These are phyloP conservation scores for Wickerhamiella pararugosa DNA, from an alignment of 1,139 yeast species.

Conservation along the genomic window DNA sequence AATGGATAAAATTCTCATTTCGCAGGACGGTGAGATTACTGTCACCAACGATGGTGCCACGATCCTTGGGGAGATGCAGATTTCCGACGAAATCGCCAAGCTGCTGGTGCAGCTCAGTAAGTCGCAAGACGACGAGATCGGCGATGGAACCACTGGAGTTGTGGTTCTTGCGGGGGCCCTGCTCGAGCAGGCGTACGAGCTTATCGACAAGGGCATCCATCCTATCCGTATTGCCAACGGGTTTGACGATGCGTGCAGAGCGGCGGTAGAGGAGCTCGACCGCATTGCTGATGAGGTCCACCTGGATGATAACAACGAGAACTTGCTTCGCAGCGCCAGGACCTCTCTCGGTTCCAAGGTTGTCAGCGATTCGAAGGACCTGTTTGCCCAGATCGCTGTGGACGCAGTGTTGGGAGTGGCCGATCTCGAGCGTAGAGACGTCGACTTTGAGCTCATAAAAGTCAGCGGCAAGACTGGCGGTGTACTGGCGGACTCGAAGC, in stretches of 20 bases:
- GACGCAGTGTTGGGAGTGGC: conserved; percentile 91
- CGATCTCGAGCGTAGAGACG: conserved; percentile 82
- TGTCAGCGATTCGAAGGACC: conserved; percentile 85
- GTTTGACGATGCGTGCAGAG: conserved; percentile 89
- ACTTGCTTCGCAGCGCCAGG: conserved; percentile 76
- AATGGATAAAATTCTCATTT: conserved; percentile 83
- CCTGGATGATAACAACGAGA: conserved; percentile 24
- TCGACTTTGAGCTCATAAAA: conserved; percentile 89
- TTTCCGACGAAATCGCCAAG: conserved; percentile 92
- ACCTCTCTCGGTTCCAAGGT: conserved; percentile 93
- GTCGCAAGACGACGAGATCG: conserved; percentile 97
- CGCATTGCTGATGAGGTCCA: conserved; percentile 48
- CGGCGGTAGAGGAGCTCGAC: conserved; percentile 71
- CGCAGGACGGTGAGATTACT: conserved; percentile 94
- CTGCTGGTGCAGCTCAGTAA: conserved; percentile 83
- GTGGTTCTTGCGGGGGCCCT: conserved; percentile 92
- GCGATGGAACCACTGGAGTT: conserved; percentile 99
- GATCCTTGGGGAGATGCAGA: conserved; percentile 86
- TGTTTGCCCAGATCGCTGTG: conserved; percentile 93
- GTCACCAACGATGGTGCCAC: conserved; percentile 99
- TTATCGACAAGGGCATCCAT: conserved; percentile 93
- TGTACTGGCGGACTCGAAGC: conserved; percentile 64
- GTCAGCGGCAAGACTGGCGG: conserved; percentile 97
- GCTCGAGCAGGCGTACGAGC: conserved; percentile 84
- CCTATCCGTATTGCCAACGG: conserved; percentile 97